Evolutionary conservation across 1,284 basidiomycete species (phyloP).

Genomic region (Pseudozyma flocculosa): DNA sequence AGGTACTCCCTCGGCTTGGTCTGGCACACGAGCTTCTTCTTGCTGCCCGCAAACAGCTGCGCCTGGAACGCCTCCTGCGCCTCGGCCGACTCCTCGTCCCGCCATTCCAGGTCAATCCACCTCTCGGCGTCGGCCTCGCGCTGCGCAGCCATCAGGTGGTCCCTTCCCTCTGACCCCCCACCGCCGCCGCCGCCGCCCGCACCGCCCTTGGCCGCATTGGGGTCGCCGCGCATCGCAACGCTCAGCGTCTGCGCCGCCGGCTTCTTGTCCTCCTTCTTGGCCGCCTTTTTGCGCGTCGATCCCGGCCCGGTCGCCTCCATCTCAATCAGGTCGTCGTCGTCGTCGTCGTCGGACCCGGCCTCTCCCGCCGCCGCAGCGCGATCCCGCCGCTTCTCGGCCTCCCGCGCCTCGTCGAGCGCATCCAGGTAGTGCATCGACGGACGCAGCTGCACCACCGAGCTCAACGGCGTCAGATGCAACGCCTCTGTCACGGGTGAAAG

Average conservation of each 20-base stretch:
- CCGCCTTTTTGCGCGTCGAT: constrained; percentile 14
- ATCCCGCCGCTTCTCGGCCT: constrained; percentile 39
- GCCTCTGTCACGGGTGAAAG: constrained; percentile 18
- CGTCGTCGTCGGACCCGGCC: constrained; percentile 40
- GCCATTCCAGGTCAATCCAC: constrained; percentile 56
- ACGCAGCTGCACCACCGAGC: constrained; percentile 48
- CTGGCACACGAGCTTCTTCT: constrained; percentile 29
- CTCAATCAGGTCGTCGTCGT: constrained; percentile 35
- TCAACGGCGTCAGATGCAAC: constrained; percentile 49
- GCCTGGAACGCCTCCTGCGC: constrained; percentile 32
- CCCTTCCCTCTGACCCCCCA: constrained; percentile 23
- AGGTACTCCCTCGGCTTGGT: constrained; percentile 46
- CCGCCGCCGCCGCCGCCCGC: constrained; percentile 7
- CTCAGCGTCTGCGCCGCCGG: constrained; percentile 40
- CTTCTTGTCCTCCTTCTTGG: constrained; percentile 33
- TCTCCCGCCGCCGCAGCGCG: constrained; percentile 34
- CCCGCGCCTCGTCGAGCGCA: constrained; percentile 41
- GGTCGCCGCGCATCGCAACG: constrained; percentile 42
- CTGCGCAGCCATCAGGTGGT: constrained; percentile 43
- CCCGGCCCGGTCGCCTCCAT: constrained; percentile 29
- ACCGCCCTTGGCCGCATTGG: constrained; percentile 15
- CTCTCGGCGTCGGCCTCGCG: constrained; percentile 53
- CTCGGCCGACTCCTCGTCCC: constrained; percentile 26
- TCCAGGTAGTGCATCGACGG: constrained; percentile 57
- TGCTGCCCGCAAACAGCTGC: constrained; percentile 40